Conservation (phyloP, 768 basidiomycete genomes). For the Pleurotus platypus region DNA sequence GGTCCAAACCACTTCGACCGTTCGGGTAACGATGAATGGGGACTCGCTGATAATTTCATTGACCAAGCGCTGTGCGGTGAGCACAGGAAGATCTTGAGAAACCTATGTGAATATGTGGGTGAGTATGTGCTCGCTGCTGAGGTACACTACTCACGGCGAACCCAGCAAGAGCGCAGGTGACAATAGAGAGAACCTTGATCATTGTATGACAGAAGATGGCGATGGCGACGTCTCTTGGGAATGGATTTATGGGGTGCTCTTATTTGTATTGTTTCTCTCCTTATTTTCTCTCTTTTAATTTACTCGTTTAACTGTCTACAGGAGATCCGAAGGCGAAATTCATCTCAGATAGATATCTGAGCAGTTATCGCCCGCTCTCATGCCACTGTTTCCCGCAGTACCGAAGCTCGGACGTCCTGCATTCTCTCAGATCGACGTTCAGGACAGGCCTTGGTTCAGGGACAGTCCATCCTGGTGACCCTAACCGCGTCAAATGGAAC, state of each 20-base stretch:
- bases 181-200: not conserved
- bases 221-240: not conserved
- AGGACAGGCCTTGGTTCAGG: no score
- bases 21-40: not conserved
- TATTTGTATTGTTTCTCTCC: not conserved
- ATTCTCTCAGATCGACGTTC: no score
- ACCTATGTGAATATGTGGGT: not conserved
- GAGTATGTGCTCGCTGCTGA: not conserved
- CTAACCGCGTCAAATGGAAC: no score
- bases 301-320: not conserved
- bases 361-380: not conserved
- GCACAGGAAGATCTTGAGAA: not conserved
- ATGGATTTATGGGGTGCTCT: not conserved
- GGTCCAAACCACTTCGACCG: not conserved
- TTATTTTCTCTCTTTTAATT: not conserved
- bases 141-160: not conserved
- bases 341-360: not conserved
- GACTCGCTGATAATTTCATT: not conserved
- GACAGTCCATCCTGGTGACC: no score
- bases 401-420: not conserved
- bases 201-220: not conserved
- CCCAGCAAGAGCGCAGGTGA: not conserved
- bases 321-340: not conserved
- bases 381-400: not conserved
- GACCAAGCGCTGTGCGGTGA: constrained; percentile 1